phyloP scores from a whole-genome alignment of 768 basidiomycete species.

The Cyclocybe aegerita region DNA sequence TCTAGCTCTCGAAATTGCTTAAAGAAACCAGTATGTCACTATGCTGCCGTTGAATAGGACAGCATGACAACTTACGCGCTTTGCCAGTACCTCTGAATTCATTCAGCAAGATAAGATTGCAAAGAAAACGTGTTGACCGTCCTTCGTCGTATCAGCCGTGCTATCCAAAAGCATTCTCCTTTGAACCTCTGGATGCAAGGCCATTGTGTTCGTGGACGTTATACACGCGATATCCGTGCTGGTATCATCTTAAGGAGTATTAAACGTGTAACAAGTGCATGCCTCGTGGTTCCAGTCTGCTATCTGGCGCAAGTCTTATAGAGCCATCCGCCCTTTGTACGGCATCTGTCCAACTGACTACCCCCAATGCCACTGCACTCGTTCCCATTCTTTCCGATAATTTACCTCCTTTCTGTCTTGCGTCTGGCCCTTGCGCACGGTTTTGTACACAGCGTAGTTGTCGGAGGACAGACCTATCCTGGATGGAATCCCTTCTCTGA shows the following conservation, averaged over 20 bases:
- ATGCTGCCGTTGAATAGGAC: too few species aligned
- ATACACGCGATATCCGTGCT: too few species aligned
- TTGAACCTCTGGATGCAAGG: too few species aligned
- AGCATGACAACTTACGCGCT: too few species aligned
- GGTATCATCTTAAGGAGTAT: not conserved
- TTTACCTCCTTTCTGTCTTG: conserved; percentile 17
- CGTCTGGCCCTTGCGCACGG: conserved; percentile 29
- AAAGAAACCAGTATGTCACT: too few species aligned
- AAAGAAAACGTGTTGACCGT: too few species aligned
- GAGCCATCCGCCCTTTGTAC: not conserved
- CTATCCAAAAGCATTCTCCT: too few species aligned
- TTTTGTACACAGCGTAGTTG: conserved; percentile 31
- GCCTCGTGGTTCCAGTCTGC: conserved; percentile 7
- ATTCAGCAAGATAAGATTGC: too few species aligned
- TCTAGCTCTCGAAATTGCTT: too few species aligned
- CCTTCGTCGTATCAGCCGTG: too few species aligned
- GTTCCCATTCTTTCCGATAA: conserved; percentile 10
- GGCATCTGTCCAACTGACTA: conserved; percentile 1
- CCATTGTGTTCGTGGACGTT: too few species aligned
- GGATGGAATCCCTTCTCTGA: conserved; percentile 41
- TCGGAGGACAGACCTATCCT: conserved; percentile 28
- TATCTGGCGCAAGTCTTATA: not conserved
- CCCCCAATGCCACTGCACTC: conserved; percentile 6
- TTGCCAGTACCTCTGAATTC: too few species aligned
- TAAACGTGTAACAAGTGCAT: not conserved